Evolutionary conservation across 2,329 filamentous ascomycete species (phyloP), one percentile per base, ranked within the genome.

Genomic region (Colletotrichum caudatum): DNA sequence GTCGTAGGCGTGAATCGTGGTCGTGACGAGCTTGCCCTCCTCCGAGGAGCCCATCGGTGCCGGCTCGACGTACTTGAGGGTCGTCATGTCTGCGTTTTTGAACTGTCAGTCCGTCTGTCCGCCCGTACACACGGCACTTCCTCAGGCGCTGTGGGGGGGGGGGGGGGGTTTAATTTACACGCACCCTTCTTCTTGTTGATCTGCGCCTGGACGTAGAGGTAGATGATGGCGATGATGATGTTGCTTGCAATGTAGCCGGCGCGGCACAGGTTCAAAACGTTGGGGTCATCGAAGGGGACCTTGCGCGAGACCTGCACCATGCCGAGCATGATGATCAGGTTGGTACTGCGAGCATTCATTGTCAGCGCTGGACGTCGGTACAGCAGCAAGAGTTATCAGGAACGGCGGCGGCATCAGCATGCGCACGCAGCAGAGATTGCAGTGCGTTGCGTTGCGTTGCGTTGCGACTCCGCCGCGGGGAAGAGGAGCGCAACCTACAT

Each of bases 231-330:
- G 79, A 99, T 98, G 83, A 98, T 88, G 75, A 97, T 74, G 83
- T 99, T 90, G 86, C 88, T 90, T 72, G 82, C 80, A 44, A 87
- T 78, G 79, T 90, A 90, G 74, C 85, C 76, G 58, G 82, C 86
- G 76, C 88, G 88, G 76, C 88, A 85, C 41, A 82, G 77, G 80
- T 88, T 89, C 76, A 90, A 86, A 26, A 88, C 85, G 58, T 84
- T 82, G 56, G 88, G 94, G 80, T 98, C 92, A 39, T 98, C 95
- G 79, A 98, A 97, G 60, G 95, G 94, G 73, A 99, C 91, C 84
- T 92, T 94, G 90, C 98, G 98, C 78, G 94, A 93, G 73, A 97
- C 93, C 88, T 98, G 95, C 94, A 98, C 98, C 92, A 98, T 97
- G 81, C 93, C 93, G 77, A 97, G 90, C 86, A 97, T 95, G 91